Evolutionary conservation across 192 early-diverging fungal genomes (phyloP), one percentile per base, ranked within the genome.

Genomic region (Coemansia sp.): DNA sequence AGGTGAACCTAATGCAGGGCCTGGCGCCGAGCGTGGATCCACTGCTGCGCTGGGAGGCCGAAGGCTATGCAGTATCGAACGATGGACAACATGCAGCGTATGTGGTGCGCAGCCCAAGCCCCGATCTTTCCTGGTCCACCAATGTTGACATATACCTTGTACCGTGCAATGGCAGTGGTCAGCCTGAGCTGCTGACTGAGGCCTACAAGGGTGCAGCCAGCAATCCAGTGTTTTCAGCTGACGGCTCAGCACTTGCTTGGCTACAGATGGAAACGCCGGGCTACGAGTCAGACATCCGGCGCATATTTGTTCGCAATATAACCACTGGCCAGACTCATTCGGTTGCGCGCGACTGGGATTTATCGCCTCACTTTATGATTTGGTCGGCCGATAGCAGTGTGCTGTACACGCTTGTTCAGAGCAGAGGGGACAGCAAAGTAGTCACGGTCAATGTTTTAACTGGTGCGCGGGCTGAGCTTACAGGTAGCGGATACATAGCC

Each of bases 281-380:
- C 18, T 90, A 94, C 64, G 92, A 94, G 66, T 74, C 93, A 3
- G 92, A 91, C 56, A 85, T 79, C 50, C 89, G 88, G 55, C 75
- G 84, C 10, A 87, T 94, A 22, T 75, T 85, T 27, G 38, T 91
- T 27, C 71, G 85, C 53, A 62, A 75, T 47, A 49, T 67, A 3
- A 32, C 57, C 1, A 39, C 64, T 0, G 57, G 57, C 20, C 16
- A 69, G 54, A 32, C 66, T 84, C n/a, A 22, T 0, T 35, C 65
- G 2, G 41, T 88, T 26, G 71, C 75, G 4, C 64, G 65, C 16
- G 58, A 84, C 48, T 88, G 83, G 84, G 72, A 83, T 26, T 79
- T 83, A 22, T 87, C 85, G 32, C 86, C 87, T 0, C 67, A 77
- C 20, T 67, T 74, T 16, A 57, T 92, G 41, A 48, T 80, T 3